Evolutionary conservation across 768 basidiomycete species (phyloP), one percentile per base, ranked within the genome.

Genomic region (Suillus fuscotomentosus): DNA sequence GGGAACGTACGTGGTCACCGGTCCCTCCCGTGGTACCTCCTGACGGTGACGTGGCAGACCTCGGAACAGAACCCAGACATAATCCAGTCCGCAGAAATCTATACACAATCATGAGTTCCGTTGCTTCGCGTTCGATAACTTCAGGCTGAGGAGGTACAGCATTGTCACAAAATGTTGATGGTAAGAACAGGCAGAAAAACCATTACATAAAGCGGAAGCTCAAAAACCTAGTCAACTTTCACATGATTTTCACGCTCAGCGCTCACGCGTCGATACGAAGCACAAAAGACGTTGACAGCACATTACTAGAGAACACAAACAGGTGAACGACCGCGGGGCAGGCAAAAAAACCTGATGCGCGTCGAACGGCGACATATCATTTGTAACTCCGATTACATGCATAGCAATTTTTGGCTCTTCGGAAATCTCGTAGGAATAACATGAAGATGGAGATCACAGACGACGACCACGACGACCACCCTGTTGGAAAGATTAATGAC

Each of bases 381-480:
- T 72, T 74, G 68, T 62, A 70, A 78, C 63, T 65, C 53, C 61
- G 62, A 68, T 70, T 78, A 79, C 77, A 80, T 73, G 76, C 65
- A 70, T 48, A 60, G 54, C 70, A 70, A 69, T 63, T 73, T 68
- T 76, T 72, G 69, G 57, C 39, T 59, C 57, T 59, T 59, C 41
- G 17, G 11, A 5, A 42, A 59, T 69, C 69, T 60, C 60, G 66
- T 65, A 56, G 31, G 60, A 61, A 65, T 57, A 51, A 64, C 10
- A 60, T 14, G 36, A 66, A 65, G 64, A 59, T 51, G 41, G 60
- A 56, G 60, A 77, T 80, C 78, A 92, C 73, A 97, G 86, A 90
- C 95, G 94, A 74, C 95, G 92, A 93, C 95, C 95, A 82, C 95
- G 94, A 71, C 95, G 93, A 95, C 95, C 95, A 89, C 95, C 96